phyloP scores from a whole-genome alignment of 208 protist genomes.

The Trypanosoma vivax region DNA sequence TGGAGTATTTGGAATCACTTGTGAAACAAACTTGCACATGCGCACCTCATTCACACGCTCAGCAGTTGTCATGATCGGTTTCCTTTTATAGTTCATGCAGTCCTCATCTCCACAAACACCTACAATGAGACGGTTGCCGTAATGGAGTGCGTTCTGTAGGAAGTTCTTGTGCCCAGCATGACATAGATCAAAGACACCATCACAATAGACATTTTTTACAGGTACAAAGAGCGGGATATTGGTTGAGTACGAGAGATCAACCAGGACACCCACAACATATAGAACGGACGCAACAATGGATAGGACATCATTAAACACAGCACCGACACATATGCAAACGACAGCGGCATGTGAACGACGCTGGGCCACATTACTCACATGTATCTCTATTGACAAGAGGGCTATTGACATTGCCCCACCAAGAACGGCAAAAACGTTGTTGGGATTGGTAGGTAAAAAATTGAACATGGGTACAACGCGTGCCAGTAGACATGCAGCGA shows the following conservation, averaged over 20 bases:
- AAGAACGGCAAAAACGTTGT: constrained; percentile 67
- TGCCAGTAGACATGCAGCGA: constrained; percentile 50
- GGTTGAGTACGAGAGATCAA: constrained; percentile 80
- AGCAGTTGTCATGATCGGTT: constrained; percentile 87
- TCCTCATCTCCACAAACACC: constrained; percentile 89
- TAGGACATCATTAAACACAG: constrained; percentile 82
- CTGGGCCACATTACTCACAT: constrained; percentile 75
- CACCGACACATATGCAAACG: constrained; percentile 73
- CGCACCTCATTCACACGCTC: constrained; percentile 86
- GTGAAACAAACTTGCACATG: constrained; percentile 85
- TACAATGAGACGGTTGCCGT: constrained; percentile 88
- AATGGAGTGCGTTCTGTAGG: constrained; percentile 77
- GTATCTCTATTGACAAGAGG: constrained; percentile 80
- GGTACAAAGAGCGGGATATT: constrained; percentile 89
- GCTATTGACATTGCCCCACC: constrained; percentile 81
- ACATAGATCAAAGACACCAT: constrained; percentile 91
- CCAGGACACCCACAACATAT: constrained; percentile 80
- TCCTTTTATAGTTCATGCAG: constrained; percentile 82
- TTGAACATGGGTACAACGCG: constrained; percentile 76
- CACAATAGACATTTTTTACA: constrained; percentile 86
- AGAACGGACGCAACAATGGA: constrained; percentile 49
- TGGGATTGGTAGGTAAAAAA: constrained; percentile 61
- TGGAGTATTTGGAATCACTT: constrained; percentile 87
- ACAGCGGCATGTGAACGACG: constrained; percentile 85
- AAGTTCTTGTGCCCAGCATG: constrained; percentile 87